phyloP scores from a whole-genome alignment of 2,329 filamentous ascomycete genomes.

The Simplicillium sp. region DNA sequence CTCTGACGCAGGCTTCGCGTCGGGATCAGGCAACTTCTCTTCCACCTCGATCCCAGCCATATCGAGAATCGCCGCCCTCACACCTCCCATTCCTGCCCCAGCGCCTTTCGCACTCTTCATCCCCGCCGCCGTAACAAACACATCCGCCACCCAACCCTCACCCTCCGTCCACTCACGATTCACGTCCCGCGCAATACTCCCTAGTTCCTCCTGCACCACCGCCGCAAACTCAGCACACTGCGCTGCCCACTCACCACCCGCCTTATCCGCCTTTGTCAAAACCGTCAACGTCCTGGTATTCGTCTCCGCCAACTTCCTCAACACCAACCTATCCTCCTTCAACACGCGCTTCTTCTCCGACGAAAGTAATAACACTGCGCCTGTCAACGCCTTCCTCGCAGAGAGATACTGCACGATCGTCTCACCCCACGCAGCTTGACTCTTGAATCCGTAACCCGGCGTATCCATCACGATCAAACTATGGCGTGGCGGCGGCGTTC shows the following conservation, averaged over 20 bases:
- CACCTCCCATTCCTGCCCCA: slow-evolving; percentile 28
- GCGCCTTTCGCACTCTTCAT: slow-evolving; percentile 21
- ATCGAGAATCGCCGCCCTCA: slow-evolving; percentile 27
- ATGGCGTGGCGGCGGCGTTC: slow-evolving; percentile 32
- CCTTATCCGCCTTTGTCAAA: slow-evolving; percentile 49
- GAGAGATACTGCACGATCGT: slow-evolving; percentile 42
- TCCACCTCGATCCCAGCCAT: slow-evolving; percentile 26
- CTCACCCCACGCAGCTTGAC: slow-evolving; percentile 38
- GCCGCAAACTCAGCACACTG: slow-evolving; percentile 16
- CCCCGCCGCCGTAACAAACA: slow-evolving; percentile 27
- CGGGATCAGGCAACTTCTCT: slow-evolving; percentile 15
- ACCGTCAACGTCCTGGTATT: slow-evolving; percentile 38
- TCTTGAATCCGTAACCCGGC: slow-evolving; percentile 39
- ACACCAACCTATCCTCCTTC: slow-evolving; percentile 34
- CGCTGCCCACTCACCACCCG: slow-evolving; percentile 25
- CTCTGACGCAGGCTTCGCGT: slow-evolving; percentile 21
- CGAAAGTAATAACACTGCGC: slow-evolving; percentile 44
- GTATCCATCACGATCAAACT: slow-evolving; percentile 41
- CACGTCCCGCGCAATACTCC: slow-evolving; percentile 11
- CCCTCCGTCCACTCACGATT: slow-evolving; percentile 18
- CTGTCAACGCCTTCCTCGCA: slow-evolving; percentile 34
- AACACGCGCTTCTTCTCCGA: slow-evolving; percentile 39
- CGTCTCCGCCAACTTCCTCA: slow-evolving; percentile 35
- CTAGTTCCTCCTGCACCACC: slow-evolving; percentile 17
- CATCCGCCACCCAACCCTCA: slow-evolving; percentile 16